Conservation (phyloP, 768 basidiomycete genomes). For the Pisolithus microcarpus region DNA sequence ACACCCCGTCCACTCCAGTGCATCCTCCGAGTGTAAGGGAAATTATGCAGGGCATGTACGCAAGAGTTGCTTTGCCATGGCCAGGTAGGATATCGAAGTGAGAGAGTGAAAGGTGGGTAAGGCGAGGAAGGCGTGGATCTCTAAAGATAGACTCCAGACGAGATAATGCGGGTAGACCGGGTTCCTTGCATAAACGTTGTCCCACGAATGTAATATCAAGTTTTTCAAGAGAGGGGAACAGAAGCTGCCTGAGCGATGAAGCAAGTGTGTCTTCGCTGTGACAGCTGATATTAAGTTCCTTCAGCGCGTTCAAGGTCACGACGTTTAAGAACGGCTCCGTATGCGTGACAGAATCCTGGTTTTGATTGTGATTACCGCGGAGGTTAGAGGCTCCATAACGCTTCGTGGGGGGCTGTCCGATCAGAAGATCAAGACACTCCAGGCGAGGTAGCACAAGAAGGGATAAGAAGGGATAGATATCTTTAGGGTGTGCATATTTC, state of each 20-base stretch:
- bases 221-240: constrained; percentile 38
- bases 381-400: constrained; percentile 21
- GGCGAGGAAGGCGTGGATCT: constrained; percentile 45
- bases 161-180: constrained; percentile 31
- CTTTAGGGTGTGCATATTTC: constrained; percentile 38
- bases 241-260: constrained; percentile 36
- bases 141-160: constrained; percentile 47
- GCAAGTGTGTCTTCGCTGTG: constrained; percentile 33
- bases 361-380: constrained; percentile 24
- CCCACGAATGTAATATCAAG: constrained; percentile 38
- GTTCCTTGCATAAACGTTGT: constrained; percentile 16
- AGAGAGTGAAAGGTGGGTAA: constrained; percentile 47
- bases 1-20: constrained; percentile 33
- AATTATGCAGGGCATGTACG: constrained; percentile 45
- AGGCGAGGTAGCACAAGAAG: constrained; percentile 35
- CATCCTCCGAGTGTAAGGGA: constrained; percentile 44
- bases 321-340: constrained; percentile 20
- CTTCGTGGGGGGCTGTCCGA: constrained; percentile 29
- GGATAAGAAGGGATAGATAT: constrained; percentile 38
- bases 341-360: constrained; percentile 25
- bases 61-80: constrained; percentile 36
- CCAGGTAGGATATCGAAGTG: constrained; percentile 37
- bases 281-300: constrained; percentile 39
- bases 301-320: constrained; percentile 26
- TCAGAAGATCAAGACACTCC: constrained; percentile 37